Percentiles rank a stretch among this genome's conserved stretches.
Conservation (phyloP, 148 eudicot genomes). For the Oxyria digyna region DNA sequence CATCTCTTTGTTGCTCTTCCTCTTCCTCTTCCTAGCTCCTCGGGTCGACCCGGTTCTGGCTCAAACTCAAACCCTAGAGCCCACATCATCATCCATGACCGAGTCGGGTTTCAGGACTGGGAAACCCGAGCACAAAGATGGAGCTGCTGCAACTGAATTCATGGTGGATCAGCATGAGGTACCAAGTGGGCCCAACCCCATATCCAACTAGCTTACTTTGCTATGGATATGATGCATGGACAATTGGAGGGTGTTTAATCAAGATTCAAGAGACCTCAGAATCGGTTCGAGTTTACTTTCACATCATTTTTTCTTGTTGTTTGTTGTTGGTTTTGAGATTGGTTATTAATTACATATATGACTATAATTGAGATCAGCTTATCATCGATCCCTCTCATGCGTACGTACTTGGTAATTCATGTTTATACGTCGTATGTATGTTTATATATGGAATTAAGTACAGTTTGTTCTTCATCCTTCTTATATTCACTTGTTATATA, state of each 20-base stretch:
- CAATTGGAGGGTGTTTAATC: too few species aligned
- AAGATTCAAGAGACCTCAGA: too few species aligned
- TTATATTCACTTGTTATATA: too few species aligned
- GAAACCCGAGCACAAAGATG: neutral
- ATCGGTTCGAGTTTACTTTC: neutral
- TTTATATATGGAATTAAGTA: too few species aligned
- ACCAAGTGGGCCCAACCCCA: conserved; percentile 13
- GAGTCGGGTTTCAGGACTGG: neutral
- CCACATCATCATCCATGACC: neutral
- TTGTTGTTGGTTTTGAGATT: neutral
- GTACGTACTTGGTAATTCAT: too few species aligned
- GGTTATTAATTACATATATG: neutral
- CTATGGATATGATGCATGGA: neutral
- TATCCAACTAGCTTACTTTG: neutral
- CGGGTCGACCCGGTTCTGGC: neutral
- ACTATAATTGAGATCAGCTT: neutral
- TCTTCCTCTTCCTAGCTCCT: neutral
- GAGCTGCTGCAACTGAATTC: conserved; percentile 1
- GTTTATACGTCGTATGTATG: too few species aligned
- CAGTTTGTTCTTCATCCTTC: too few species aligned
- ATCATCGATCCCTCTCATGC: too few species aligned
- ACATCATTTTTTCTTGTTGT: neutral
- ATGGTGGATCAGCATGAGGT: conserved; percentile 5
- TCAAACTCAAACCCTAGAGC: neutral
- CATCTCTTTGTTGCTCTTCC: neutral